Base-by-base conservation (phyloP, 116 monocot genomes). In the Iris pallida region DNA sequence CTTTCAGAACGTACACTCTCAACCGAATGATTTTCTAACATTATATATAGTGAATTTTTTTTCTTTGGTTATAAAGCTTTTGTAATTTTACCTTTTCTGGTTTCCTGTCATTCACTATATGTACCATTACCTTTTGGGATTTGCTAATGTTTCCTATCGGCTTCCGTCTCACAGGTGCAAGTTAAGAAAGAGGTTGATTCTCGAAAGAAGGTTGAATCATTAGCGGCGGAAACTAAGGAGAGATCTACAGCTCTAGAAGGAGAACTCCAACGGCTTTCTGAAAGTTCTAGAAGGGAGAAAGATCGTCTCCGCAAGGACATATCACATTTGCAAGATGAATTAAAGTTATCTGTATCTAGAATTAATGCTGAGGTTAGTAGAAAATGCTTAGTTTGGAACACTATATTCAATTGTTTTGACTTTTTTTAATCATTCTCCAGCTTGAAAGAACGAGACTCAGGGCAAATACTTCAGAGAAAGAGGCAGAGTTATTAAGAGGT, bases 241-340 rank as follows among this genome's bases (percentile, higher is more conserved):
- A 86, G 73, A 74, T 61, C 79, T 64, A 63, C 51, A 79, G 75
- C 68, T 59, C 56, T 89, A 43, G 86, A 91, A 78, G 69, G 66
- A 62, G 83, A 81, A 69, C 71, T 91, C 56, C 71, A 59, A 47
- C 60, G 53, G 16, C 65, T 89, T 67, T 77, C 80, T 65, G 86
- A 87, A 76, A 89, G 72, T 40, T 45, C 65, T 66, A 79, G 83
- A 68, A 96, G 82, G 81, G 89, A 96, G 72, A 88, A 81, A 71
- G 77, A 63, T 44, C 58, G 41, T 17, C 76, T 89, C 47, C 71
- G 76, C 42, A 86, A 70, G 75, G 85, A 89, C 53, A 59, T 89
- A 5, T 79, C 65, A 47, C 68, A 87, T 71, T 57, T 79, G 67
- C 72, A 89, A 78, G 82, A 86, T 73, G 88, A 89, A n/a, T 78